These are phyloP conservation scores for Paramecium caudatum DNA, from an alignment of 73 alveolate species.

Conservation along the genomic window DNA sequence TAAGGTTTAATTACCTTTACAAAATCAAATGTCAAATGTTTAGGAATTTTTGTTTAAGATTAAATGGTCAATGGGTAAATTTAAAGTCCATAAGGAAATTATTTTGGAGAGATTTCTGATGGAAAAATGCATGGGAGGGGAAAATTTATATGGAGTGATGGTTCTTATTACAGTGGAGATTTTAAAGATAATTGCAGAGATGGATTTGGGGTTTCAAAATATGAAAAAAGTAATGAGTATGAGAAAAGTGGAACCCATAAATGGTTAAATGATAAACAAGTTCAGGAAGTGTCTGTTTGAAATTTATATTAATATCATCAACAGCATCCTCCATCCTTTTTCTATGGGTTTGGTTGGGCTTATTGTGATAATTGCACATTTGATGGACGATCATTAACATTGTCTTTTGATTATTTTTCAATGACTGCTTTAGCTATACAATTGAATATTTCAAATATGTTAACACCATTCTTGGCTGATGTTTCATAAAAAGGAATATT, in stretches of 20 bases:
- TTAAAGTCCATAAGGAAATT: background rate
- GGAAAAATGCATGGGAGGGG: background rate
- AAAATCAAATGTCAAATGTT: too few species aligned
- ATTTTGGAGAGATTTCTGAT: background rate
- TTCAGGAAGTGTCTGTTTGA: too few species aligned
- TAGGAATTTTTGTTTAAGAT: background rate
- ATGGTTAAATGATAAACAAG: background rate
- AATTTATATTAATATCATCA: background rate
- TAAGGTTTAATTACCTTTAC: background rate
- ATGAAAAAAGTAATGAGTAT: too few species aligned
- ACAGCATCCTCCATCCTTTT: constrained; percentile 13
- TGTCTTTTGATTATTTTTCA: constrained; percentile 43
- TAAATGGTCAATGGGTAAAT: background rate
- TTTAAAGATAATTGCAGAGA: background rate
- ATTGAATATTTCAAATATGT: constrained; percentile 63
- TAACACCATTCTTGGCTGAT: constrained; percentile 62
- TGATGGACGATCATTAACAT: background rate
- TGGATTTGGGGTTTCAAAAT: background rate
- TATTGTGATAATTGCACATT: constrained; percentile 1
- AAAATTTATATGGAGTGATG: background rate
- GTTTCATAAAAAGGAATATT: constrained; percentile 73
- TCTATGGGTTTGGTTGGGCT: background rate
- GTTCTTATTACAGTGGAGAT: background rate
- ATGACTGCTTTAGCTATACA: constrained; percentile 58
- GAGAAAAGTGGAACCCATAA: background rate